Base-by-base conservation (phyloP, 2,329 filamentous ascomycete species). In the Cytospora leucostoma region DNA sequence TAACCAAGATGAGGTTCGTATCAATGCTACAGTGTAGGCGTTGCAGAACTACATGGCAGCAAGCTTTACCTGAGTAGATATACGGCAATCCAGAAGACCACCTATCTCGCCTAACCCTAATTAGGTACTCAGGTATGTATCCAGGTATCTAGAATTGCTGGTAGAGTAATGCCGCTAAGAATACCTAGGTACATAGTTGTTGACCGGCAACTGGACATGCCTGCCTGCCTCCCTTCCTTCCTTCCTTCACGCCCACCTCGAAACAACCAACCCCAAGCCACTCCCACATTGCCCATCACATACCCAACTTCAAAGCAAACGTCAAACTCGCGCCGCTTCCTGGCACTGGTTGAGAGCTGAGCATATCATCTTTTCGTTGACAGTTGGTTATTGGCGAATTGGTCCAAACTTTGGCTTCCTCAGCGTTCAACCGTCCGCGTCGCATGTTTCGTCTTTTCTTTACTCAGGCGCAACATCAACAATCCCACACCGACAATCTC, bases 291-390 rank as follows among this genome's bases (percentile, higher is more conserved):
- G n/a, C 11, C 52, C 44, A 34, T 10, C 32, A 7, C 17, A 34
- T 50, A 35, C 12, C 47, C 38, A 19, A 38, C n/a, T 27, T 37
- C 38, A 38, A 15, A 12, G 37, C 33, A 54, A 27, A 51, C 33
- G 15, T 33, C 8, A 11, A 19, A 17, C 11, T n/a, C 37, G 50
- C n/a, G 19, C 44, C 51, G 35, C 51, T 32, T 15, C 15, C 21
- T 17, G 51, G 8, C 21, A 33, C 56, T 55, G 53, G 55, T 40
- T 40, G 49, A 54, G 58, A 37, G 34, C 33, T 44, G 34, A 55
- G 17, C 35, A 33, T 27, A 61, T 59, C 56, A 64, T 62, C 52
- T 64, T 64, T 65, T 61, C 33, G 32, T 64, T 51, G 64, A 49
- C 61, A 61, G 35, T 32, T 60, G 49, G 47, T 55, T 61, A 21